These are phyloP conservation scores for Pichia membranifaciens DNA, from an alignment of 805 yeast species.

Conservation along the genomic window DNA sequence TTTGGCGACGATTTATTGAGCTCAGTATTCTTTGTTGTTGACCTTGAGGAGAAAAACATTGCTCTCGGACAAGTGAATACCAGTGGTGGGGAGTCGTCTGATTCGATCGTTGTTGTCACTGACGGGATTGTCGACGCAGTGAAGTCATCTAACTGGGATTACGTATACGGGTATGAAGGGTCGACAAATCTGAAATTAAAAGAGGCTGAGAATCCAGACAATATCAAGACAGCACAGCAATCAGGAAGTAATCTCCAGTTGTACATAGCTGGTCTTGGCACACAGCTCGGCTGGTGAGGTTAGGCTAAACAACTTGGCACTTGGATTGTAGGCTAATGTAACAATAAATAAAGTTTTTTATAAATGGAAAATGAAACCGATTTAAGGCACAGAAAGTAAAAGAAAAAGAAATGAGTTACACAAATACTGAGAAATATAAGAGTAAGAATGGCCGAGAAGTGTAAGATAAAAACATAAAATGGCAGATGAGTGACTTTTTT, in stretches of 20 bases:
- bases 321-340: not conserved
- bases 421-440: too few species aligned
- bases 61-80: conserved; percentile 35
- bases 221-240: not conserved
- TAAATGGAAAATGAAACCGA: too few species aligned
- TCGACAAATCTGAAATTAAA: not conserved
- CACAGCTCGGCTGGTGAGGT: conserved; percentile 1
- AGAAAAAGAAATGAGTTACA: too few species aligned
- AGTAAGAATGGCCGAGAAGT: too few species aligned
- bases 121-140: conserved; percentile 9
- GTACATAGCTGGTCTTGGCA: conserved; percentile 2
- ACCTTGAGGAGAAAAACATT: conserved; percentile 40
- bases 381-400: too few species aligned
- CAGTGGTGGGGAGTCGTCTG: not conserved
- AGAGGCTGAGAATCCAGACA: not conserved
- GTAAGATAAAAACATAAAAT: too few species aligned
- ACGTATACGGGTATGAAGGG: conserved; percentile 8
- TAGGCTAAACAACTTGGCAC: not conserved
- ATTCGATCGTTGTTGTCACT: conserved; percentile 5
- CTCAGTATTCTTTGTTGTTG: conserved; percentile 48
- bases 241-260: conserved; percentile 1
- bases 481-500: too few species aligned
- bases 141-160: conserved; percentile 5
- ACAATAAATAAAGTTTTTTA: too few species aligned
- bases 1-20: conserved; percentile 52